phyloP scores from a whole-genome alignment of 768 basidiomycete species.

The Fibroporia radiculosa region DNA sequence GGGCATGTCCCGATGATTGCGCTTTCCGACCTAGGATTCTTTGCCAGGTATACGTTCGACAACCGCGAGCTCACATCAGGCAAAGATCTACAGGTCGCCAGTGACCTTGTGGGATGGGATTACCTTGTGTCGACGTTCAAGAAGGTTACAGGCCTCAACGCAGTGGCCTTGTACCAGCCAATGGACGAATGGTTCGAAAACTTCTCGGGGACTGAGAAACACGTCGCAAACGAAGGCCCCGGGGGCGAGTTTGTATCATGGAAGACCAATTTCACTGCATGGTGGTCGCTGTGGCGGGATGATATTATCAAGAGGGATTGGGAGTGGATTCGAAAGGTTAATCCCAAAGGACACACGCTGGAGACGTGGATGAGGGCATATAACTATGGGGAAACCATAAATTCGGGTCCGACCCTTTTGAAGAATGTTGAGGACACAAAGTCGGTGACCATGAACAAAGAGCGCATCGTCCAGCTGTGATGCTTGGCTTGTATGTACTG shows the following conservation, averaged over 20 bases:
- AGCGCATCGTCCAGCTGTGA: no score
- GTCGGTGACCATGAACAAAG: no score
- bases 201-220: conserved; percentile 12
- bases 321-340: conserved; percentile 33
- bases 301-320: conserved; percentile 35
- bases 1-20: conserved; percentile 25
- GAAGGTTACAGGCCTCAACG: conserved; percentile 20
- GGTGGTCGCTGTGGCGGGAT: conserved; percentile 38
- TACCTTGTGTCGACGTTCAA: conserved; percentile 20
- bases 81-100: conserved; percentile 21
- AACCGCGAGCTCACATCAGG: conserved; percentile 18
- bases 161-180: conserved; percentile 11
- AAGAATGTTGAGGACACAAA: conserved; percentile 1
- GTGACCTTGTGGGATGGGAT: conserved; percentile 18
- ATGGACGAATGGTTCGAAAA: conserved; percentile 13
- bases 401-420: not conserved
- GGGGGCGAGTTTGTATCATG: conserved; percentile 15
- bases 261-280: conserved; percentile 32
- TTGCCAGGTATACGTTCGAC: conserved; percentile 24
- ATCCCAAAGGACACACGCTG: conserved; percentile 29
- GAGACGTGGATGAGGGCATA: conserved; percentile 35
- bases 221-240: conserved; percentile 15
- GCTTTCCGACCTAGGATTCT: conserved; percentile 25
- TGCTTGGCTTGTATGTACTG: no score
- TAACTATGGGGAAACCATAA: conserved; percentile 16